Conservation (phyloP, 768 basidiomycete genomes). For the Stropharia rugosoannulata region DNA sequence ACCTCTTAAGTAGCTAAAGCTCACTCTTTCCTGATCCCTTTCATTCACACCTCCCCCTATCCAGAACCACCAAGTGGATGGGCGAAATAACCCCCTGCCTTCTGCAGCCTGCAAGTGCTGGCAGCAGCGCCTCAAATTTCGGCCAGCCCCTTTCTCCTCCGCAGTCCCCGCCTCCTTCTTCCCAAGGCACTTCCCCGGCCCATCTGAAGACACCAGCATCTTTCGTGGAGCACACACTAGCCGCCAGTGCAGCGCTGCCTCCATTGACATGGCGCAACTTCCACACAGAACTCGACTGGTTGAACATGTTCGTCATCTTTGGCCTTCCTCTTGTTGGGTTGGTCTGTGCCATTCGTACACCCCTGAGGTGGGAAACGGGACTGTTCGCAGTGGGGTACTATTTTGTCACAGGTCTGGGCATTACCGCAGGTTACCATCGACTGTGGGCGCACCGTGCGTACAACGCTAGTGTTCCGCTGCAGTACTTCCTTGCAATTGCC, state of each 20-base stretch:
- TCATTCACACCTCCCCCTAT: too few relatives aligned
- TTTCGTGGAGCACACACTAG: constrained; percentile 75
- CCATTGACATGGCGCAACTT: constrained; percentile 64
- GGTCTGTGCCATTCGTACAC: constrained; percentile 66
- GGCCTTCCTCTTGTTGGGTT: constrained; percentile 73
- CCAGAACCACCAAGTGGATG: too few relatives aligned
- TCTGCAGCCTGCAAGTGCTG: neutral
- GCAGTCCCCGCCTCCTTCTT: neutral
- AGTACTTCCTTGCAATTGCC: constrained; percentile 80
- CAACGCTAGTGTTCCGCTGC: constrained; percentile 83
- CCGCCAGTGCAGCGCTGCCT: constrained; percentile 63
- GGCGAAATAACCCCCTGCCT: too few relatives aligned
- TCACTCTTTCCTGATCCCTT: too few relatives aligned
- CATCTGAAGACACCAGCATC: constrained; percentile 75
- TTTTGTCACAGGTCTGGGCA: constrained; percentile 68
- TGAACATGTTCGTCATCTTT: constrained; percentile 71
- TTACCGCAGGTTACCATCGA: constrained; percentile 94
- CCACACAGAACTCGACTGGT: constrained; percentile 70
- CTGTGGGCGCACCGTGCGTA: constrained; percentile 97
- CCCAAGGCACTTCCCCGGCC: constrained; percentile 24
- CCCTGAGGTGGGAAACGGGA: constrained; percentile 70
- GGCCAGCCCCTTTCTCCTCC: neutral
- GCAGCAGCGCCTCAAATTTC: neutral
- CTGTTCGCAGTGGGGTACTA: constrained; percentile 42
- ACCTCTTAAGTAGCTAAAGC: too few relatives aligned